A percentile compares a stretch with the other conserved stretches of the same genome.
Evolutionary conservation across 441 rosid genomes (phyloP).

Genomic region (Populus hybrid): DNA sequence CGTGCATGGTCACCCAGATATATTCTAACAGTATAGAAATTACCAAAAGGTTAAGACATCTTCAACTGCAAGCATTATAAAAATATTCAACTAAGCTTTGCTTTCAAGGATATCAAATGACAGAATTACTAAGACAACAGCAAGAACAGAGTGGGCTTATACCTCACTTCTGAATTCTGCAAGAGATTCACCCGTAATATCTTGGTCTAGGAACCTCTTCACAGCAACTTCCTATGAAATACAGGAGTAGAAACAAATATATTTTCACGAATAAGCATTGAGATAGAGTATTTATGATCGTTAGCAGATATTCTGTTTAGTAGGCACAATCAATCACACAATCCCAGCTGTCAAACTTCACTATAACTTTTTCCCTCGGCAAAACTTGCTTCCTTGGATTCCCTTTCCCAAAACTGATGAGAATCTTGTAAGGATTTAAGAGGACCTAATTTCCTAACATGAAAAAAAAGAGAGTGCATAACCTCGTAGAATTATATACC

Average conservation of each 20-base stretch:
- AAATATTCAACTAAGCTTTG: neutral
- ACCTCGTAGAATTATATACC: neutral
- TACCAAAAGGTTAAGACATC: neutral
- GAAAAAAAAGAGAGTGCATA: neutral
- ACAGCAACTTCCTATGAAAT: conserved; percentile 89
- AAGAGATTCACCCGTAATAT: conserved; percentile 85
- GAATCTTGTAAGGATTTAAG: neutral
- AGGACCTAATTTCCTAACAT: conserved; percentile 1
- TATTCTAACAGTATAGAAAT: neutral
- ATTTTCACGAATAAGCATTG: neutral
- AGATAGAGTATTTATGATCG: neutral
- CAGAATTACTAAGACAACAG: neutral
- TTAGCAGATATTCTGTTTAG: neutral
- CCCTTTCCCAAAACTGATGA: conserved; percentile 1
- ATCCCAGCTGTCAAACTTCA: neutral
- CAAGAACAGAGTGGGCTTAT: conserved; percentile 26
- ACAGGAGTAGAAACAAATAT: neutral
- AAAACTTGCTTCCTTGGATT: conserved; percentile 2
- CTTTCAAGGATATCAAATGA: neutral
- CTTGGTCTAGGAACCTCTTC: conserved; percentile 97
- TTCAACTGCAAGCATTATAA: neutral
- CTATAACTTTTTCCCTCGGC: neutral
- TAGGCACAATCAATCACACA: neutral
- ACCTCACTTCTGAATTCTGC: conserved; percentile 97
- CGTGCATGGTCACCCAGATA: neutral